phyloP scores from a whole-genome alignment of 2,329 filamentous ascomycete genomes.

The Torrubiella hemipterigena region DNA sequence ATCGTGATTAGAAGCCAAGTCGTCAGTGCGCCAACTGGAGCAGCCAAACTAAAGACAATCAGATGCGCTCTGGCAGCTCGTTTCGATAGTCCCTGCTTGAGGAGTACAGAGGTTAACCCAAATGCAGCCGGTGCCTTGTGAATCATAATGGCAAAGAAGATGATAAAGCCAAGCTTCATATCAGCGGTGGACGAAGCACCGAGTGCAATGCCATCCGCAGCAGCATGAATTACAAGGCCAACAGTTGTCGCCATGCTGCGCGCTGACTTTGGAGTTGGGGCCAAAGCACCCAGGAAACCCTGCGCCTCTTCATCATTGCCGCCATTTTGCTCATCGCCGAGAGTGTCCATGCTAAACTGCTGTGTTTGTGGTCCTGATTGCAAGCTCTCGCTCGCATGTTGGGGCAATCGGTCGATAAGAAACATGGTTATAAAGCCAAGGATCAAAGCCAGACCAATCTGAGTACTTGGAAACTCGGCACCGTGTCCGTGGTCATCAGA shows the following conservation, averaged over 20 bases:
- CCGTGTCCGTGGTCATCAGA: too few relatives aligned
- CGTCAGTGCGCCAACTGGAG: conserved; percentile 70
- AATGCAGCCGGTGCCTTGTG: conserved; percentile 96
- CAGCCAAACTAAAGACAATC: conserved; percentile 82
- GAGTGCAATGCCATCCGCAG: conserved; percentile 89
- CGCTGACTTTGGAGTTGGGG: conserved; percentile 44
- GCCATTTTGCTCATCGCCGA: conserved; percentile 39
- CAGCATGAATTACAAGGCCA: conserved; percentile 90
- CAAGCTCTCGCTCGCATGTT: conserved; percentile 54
- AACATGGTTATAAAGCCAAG: conserved; percentile 95
- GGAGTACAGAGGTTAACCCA: conserved; percentile 76
- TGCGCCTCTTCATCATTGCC: conserved; percentile 44
- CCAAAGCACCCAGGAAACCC: conserved; percentile 45
- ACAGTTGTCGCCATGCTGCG: conserved; percentile 73
- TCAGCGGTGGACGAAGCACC: conserved; percentile 75
- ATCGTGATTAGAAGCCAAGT: conserved; percentile 75
- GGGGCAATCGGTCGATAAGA: conserved; percentile 76
- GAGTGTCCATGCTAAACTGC: conserved; percentile 79
- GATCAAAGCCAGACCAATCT: conserved; percentile 78
- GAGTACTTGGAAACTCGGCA: conserved; percentile 50
- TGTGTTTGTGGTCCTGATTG: conserved; percentile 57
- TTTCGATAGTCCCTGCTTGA: conserved; percentile 86
- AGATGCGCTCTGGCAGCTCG: conserved; percentile 74
- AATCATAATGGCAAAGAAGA: conserved; percentile 93
- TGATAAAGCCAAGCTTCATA: conserved; percentile 71